phyloP scores from a whole-genome alignment of 2,329 filamentous ascomycete species.

The Ilyonectria destructans region DNA sequence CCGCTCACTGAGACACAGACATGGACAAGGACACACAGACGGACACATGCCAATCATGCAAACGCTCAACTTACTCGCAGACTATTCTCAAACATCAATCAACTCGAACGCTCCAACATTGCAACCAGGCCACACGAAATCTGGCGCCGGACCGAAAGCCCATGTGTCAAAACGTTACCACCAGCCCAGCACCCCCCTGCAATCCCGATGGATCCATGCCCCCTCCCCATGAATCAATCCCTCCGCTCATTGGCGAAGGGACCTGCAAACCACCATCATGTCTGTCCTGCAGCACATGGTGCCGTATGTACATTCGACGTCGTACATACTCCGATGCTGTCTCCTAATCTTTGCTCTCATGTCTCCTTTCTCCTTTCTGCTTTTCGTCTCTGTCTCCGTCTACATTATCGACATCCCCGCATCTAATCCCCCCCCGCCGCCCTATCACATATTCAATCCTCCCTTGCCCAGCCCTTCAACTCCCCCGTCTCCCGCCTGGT shows the following conservation, averaged over 20 bases:
- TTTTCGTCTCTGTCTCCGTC: neutral
- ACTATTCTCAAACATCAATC: no score
- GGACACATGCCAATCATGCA: neutral
- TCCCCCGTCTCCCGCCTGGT: neutral
- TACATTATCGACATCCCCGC: slow-evolving; percentile 8
- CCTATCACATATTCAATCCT: neutral
- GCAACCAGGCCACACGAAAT: neutral
- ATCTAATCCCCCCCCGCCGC: neutral
- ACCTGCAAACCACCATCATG: slow-evolving; percentile 6
- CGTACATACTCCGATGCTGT: neutral
- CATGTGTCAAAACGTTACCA: slow-evolving; percentile 5
- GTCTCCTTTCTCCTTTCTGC: neutral
- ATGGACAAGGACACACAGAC: neutral
- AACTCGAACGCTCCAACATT: neutral
- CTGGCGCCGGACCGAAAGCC: neutral
- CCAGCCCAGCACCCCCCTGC: slow-evolving; percentile 5
- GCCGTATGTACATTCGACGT: slow-evolving; percentile 2
- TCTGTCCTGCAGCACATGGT: neutral
- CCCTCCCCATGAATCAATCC: slow-evolving; percentile 7
- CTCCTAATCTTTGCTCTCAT: neutral
- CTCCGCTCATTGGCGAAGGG: slow-evolving; percentile 5
- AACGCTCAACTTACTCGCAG: no score
- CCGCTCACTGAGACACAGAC: neutral
- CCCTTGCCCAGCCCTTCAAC: neutral
- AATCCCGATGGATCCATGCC: slow-evolving; percentile 1